Conservation (phyloP, 192 early-diverging fungal species). For the Rhizophagus sp. region DNA sequence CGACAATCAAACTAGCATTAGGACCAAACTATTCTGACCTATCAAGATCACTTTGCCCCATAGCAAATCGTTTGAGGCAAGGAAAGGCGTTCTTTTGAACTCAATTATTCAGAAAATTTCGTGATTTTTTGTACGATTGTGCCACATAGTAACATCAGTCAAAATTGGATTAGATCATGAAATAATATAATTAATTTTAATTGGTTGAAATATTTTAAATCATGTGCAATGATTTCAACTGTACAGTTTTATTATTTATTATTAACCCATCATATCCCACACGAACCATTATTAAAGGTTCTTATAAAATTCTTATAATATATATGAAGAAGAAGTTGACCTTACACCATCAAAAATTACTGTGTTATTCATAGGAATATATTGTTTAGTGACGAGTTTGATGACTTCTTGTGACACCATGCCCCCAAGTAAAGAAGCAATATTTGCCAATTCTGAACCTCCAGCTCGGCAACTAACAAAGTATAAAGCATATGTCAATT, state of each 20-base stretch:
- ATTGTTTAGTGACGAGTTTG: constrained; percentile 95
- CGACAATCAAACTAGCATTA: background rate
- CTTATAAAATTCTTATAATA: constrained; percentile 31
- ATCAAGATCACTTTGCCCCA: constrained; percentile 25
- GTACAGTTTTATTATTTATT: too few species aligned
- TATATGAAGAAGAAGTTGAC: constrained; percentile 50
- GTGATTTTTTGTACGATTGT: too few species aligned
- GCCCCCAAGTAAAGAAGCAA: constrained; percentile 85
- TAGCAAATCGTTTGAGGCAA: background rate
- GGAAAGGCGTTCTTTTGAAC: too few species aligned
- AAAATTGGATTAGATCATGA: too few species aligned
- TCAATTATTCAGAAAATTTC: too few species aligned
- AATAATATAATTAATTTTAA: too few species aligned
- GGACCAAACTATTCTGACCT: background rate
- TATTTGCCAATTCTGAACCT: constrained; percentile 75
- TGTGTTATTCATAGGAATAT: constrained; percentile 88
- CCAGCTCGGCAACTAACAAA: constrained; percentile 64
- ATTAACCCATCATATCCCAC: background rate
- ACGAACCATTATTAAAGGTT: background rate
- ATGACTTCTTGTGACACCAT: constrained; percentile 92
- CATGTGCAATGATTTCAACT: too few species aligned
- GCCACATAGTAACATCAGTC: too few species aligned
- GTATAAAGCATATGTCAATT: background rate
- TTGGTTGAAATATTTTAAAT: too few species aligned
- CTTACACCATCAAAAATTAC: constrained; percentile 83